Base-by-base conservation (phyloP, 148 eudicot genomes). In the Silene uniflora region DNA sequence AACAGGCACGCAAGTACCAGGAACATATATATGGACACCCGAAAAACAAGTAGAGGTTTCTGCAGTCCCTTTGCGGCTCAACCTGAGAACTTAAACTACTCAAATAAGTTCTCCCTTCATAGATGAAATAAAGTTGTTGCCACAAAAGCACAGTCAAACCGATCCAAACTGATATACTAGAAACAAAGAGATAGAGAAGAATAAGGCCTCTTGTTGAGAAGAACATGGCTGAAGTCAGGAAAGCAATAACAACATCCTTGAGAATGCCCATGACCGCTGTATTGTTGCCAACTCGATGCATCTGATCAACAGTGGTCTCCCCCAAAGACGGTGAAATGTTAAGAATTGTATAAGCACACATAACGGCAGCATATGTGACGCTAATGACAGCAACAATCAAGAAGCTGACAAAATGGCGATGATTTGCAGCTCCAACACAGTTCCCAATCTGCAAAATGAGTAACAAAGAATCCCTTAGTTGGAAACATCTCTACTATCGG, bases 401-500 rank as follows among this genome's bases (percentile, higher is more conserved):
- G 83, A 95, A 95, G 84, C 82, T 55, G 62, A 95, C 79, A 81
- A 95, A 95, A 71, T 67, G 68, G 19, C 87, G 87, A 80, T 92
- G 97, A 77, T 95, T 92, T 64, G 88, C 90, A 42, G 99, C 86
- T 61, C 99, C 97, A 35, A 95, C 96, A 77, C 99, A 95, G 74
- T 95, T 95, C 23, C 99, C 99, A 76, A 95, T 90, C 99, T 95
- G 97, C 83, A 80, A 49, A 74, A 8, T 24, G 14, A 73, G 49
- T 61, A 60, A 76, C 18, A 64, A 46, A 11, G 46, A 67, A 6
- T 32, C 25, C 0, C 14, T 81, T 29, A 44, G 49, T 42, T 52
- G 5, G 24, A 32, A 66, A 21, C 59, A 44, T 66, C 21, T 18
- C 42, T 18, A 3, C 11, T 52, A 4, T 6, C 29, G 12, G 18